Evolutionary conservation across 495 filamentous ascomycete species (phyloP).

Genomic region (Oidiodendron maius): DNA sequence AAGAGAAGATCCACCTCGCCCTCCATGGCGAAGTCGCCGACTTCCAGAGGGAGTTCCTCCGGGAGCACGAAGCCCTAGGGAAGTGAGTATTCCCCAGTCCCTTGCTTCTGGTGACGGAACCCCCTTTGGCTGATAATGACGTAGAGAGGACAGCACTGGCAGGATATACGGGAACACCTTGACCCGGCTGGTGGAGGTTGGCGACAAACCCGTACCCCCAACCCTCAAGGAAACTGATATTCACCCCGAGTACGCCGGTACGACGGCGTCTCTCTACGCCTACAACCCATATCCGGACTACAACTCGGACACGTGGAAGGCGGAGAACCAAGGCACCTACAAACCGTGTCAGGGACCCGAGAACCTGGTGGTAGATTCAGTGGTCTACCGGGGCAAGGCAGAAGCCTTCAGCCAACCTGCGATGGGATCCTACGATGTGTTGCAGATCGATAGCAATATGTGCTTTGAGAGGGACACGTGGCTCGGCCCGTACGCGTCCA

Average conservation of each 20-base stretch:
- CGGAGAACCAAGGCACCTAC: constrained; percentile 10
- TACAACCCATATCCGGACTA: constrained; percentile 47
- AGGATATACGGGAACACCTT: constrained; percentile 43
- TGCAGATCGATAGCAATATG: constrained; percentile 71
- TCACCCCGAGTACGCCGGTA: constrained; percentile 20
- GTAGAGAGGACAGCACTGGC: constrained; percentile 23
- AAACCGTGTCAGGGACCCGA: constrained; percentile 21
- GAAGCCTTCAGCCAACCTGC: constrained; percentile 68
- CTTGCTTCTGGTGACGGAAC: neutral
- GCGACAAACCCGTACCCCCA: constrained; percentile 13
- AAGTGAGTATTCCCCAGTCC: constrained; percentile 25
- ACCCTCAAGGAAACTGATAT: constrained; percentile 20
- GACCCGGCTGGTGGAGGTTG: constrained; percentile 24
- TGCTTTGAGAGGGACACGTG: constrained; percentile 91
- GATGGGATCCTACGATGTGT: constrained; percentile 68
- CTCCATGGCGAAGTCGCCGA: neutral
- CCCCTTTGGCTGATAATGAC: constrained; percentile 2
- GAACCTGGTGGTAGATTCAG: constrained; percentile 4
- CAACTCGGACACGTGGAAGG: constrained; percentile 23
- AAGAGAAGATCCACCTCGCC: neutral
- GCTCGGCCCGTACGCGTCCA: constrained; percentile 74
- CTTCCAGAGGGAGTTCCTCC: constrained; percentile 28
- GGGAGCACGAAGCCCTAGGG: constrained; percentile 31
- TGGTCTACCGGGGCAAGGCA: constrained; percentile 54
- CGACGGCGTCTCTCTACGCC: constrained; percentile 21